Base-by-base conservation (phyloP, 2,329 filamentous ascomycete species). In the Claviceps fusiformis region DNA sequence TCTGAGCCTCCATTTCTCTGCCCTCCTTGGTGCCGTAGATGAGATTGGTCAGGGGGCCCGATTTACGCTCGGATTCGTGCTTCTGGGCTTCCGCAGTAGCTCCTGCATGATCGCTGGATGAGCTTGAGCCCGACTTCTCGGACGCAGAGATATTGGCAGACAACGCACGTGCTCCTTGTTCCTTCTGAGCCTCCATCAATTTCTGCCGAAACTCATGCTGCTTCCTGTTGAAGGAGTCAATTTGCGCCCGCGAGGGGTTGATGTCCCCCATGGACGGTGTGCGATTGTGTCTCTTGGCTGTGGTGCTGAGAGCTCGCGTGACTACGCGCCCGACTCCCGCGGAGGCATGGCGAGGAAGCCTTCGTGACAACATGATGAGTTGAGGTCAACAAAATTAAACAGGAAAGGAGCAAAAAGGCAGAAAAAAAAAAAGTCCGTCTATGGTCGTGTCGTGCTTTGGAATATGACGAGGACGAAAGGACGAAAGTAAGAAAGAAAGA, bases 11-110 rank as follows among this genome's bases (percentile, higher is more conserved):
- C 68, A 96, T 82, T 73, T 95, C 87, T 58, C 91, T 84, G 37
- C 91, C 93, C 72, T 97, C 92, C 66, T 93, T 90, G 15, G 93
- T 98, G 65, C 93, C 93, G 72, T 98, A 97, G 67, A 98, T 95
- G 62, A 98, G 81, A 63, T 86, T 92, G 41, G 87, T 86, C 56
- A 98, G 72, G 44, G 87, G 82, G 17, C 81, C 86, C 59, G 82
- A 78, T 70, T 86, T 87, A 68, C 85, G 87, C 55, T 79, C 74
- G 53, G 76, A 67, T 60, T 82, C 78, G 55, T 75, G 75, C 59
- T 78, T 75, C 58, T 77, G 74, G 35, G 70, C 71, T 64, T 87
- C 81, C 59, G 80, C 76, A 63, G 76, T 73, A 63, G 62, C 62
- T 60, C 67, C 70, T 71, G 64, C 62, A 62, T 60, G 57, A 59